Percentiles rank a stretch among this genome's conserved stretches.
Conservation (phyloP, 1,284 basidiomycete species). For the Caloboletus inedulis region DNA sequence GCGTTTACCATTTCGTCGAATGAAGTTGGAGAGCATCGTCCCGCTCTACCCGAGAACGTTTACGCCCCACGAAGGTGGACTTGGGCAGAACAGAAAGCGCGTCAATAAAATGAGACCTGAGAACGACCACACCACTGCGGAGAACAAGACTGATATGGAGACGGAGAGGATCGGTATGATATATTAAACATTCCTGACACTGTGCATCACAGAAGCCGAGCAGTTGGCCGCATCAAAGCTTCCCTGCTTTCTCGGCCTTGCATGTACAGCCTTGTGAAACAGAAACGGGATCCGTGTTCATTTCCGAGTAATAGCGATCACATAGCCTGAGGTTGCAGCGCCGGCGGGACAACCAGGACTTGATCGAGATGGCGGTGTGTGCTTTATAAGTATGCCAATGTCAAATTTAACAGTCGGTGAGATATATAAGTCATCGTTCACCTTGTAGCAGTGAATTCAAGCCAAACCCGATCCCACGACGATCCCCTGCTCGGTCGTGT, state of each 20-base stretch:
- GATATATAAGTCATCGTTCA: not conserved
- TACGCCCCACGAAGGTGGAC: not conserved
- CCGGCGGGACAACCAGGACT: not conserved
- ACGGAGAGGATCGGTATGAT: conserved; percentile 1
- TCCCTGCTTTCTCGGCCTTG: not conserved
- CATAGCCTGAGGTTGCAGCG: conserved; percentile 4
- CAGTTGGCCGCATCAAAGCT: conserved; percentile 22
- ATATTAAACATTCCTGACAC: conserved; percentile 20
- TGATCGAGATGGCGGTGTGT: not conserved
- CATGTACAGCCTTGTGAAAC: conserved; percentile 19
- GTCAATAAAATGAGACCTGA: not conserved
- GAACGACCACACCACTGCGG: not conserved
- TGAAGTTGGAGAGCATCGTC: conserved; percentile 29
- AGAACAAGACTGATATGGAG: not conserved
- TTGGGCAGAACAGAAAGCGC: not conserved
- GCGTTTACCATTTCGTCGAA: conserved; percentile 30
- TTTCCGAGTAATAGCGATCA: not conserved
- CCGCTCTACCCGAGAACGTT: not conserved
- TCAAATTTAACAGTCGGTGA: not conserved
- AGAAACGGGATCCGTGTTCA: not conserved
- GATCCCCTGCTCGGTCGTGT: not conserved
- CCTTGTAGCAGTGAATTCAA: not conserved
- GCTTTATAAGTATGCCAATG: not conserved
- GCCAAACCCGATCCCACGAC: not conserved
- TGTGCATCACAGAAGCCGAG: conserved; percentile 11